phyloP scores from a whole-genome alignment of 306 rosid species.

The Albizia julibrissin region DNA sequence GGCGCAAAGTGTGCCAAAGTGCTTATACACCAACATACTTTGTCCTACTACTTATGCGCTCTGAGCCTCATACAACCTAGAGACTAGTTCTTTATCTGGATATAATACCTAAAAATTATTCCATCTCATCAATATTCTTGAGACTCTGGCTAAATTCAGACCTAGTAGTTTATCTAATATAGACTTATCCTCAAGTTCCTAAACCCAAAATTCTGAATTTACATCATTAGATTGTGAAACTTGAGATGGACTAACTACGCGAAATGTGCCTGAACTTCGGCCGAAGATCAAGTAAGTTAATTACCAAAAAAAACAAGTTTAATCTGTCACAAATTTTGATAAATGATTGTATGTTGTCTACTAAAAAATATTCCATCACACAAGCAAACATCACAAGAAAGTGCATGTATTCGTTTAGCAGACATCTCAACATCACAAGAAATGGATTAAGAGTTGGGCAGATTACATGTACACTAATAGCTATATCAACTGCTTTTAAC shows the following conservation, averaged over 20 bases:
- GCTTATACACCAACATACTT: no score
- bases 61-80: no score
- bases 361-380: neutral
- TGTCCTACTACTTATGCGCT: no score
- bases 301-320: neutral
- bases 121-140: no score
- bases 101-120: no score
- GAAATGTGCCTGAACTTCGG: neutral
- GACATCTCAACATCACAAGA: neutral
- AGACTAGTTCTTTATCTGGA: no score
- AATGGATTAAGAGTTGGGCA: neutral
- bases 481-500: conserved; percentile 27
- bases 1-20: no score
- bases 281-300: neutral
- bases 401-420: neutral
- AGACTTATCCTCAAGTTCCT: no score
- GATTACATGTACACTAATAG: conserved; percentile 15
- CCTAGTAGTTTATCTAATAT: no score
- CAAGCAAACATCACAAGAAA: neutral
- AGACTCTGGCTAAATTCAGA: no score
- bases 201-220: no score
- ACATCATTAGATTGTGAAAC: neutral
- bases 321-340: neutral
- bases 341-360: neutral
- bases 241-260: neutral